Evolutionary conservation across 805 yeast species (phyloP).

Genomic region (Dipodascopsis uninucleata): DNA sequence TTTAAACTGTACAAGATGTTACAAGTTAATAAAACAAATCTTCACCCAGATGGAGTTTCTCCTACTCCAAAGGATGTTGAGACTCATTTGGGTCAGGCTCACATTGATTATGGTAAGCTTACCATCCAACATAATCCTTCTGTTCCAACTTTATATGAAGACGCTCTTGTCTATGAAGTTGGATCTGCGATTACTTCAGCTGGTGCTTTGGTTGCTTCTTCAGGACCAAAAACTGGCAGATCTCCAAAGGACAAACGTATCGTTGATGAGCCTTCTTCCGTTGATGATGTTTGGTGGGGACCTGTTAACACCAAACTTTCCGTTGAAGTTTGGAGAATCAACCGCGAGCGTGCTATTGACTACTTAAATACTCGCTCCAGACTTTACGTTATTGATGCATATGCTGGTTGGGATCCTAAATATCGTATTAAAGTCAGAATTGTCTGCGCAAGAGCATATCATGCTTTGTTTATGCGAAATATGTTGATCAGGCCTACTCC

Average conservation of each 20-base stretch:
- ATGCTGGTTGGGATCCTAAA: slow-evolving; percentile 98
- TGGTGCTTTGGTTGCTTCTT: slow-evolving; percentile 93
- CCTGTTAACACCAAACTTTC: slow-evolving; percentile 95
- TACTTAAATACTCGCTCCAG: slow-evolving; percentile 93
- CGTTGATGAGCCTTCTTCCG: slow-evolving; percentile 87
- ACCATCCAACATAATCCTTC: slow-evolving; percentile 75
- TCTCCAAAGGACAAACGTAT: slow-evolving; percentile 98
- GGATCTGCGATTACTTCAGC: slow-evolving; percentile 88
- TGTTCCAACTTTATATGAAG: slow-evolving; percentile 89
- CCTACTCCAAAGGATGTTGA: slow-evolving; percentile 43
- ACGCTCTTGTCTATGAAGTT: slow-evolving; percentile 75
- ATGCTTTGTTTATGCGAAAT: slow-evolving; percentile 95
- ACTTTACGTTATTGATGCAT: slow-evolving; percentile 92
- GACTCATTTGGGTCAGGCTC: slow-evolving; percentile 37
- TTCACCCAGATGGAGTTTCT: slow-evolving; percentile 44
- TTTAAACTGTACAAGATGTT: too few relatives aligned
- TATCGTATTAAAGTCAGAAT: slow-evolving; percentile 94
- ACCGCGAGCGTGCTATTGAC: slow-evolving; percentile 94
- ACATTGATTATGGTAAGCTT: slow-evolving; percentile 42
- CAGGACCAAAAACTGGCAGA: slow-evolving; percentile 95
- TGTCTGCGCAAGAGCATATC: slow-evolving; percentile 97
- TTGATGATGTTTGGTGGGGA: slow-evolving; percentile 95
- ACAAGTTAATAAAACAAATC: slow-evolving; percentile 42
- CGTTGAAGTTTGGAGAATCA: slow-evolving; percentile 90
- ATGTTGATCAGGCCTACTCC: slow-evolving; percentile 93